Conservation (phyloP, 495 filamentous ascomycete genomes). For the Geopyxis carbonaria region DNA sequence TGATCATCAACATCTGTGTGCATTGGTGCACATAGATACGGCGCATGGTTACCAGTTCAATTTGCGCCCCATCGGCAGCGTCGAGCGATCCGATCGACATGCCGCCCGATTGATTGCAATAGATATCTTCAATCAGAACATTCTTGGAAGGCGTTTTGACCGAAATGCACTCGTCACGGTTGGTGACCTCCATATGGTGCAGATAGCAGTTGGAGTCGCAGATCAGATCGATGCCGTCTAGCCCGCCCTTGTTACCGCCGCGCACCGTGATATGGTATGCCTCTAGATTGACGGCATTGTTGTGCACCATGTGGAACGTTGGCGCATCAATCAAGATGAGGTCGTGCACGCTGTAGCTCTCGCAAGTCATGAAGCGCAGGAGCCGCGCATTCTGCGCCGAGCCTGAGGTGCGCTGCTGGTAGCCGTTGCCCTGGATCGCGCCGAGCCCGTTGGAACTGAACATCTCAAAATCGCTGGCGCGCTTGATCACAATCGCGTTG, state of each 20-base stretch:
- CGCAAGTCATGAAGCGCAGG: slow-evolving; percentile 26
- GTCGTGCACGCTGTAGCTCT: slow-evolving; percentile 36
- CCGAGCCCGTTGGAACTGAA: slow-evolving; percentile 33
- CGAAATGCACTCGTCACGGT: slow-evolving; percentile 40
- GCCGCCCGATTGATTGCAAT: too few relatives aligned
- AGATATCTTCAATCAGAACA: slow-evolving; percentile 38
- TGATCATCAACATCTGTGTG: too few relatives aligned
- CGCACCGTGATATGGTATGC: slow-evolving; percentile 39
- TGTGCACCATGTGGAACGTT: slow-evolving; percentile 33
- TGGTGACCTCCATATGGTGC: slow-evolving; percentile 38
- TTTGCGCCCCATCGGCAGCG: too few relatives aligned
- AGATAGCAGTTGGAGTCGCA: slow-evolving; percentile 33
- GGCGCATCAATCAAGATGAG: slow-evolving; percentile 36
- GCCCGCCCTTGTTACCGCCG: slow-evolving; percentile 32
- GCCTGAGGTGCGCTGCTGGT: slow-evolving; percentile 27
- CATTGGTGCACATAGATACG: too few relatives aligned
- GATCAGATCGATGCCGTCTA: slow-evolving; percentile 37
- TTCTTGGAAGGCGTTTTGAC: slow-evolving; percentile 35
- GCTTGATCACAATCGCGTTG: slow-evolving; percentile 36
- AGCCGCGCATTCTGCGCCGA: slow-evolving; percentile 23
- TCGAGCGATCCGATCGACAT: too few relatives aligned
- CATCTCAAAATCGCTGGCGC: slow-evolving; percentile 35
- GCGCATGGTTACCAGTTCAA: too few relatives aligned
- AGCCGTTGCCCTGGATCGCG: slow-evolving; percentile 37
- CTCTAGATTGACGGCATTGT: slow-evolving; percentile 33